A percentile compares a stretch with the other conserved stretches of the same genome.
Evolutionary conservation across 2,329 filamentous ascomycete species (phyloP).

Genomic region (Alternaria incomplexa): DNA sequence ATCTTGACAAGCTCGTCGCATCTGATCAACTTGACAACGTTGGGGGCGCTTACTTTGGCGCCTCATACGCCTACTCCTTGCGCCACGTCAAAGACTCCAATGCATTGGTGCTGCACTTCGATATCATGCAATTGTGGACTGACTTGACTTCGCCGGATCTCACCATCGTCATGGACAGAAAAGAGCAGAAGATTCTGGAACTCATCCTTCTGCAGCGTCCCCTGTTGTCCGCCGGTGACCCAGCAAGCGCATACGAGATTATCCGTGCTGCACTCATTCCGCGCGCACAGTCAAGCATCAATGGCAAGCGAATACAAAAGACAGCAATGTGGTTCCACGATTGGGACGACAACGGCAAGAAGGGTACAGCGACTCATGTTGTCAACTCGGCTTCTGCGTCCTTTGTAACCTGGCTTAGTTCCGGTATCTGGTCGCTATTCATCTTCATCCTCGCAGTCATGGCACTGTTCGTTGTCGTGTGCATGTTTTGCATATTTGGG

Average conservation of each 20-base stretch:
- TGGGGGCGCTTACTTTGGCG: slow-evolving; percentile 33
- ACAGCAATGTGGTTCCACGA: slow-evolving; percentile 34
- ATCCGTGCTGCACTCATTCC: slow-evolving; percentile 24
- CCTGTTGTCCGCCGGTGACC: slow-evolving; percentile 28
- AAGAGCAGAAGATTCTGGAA: slow-evolving; percentile 37
- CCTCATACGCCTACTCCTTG: slow-evolving; percentile 38
- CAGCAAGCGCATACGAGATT: slow-evolving; percentile 29
- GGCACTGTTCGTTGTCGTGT: slow-evolving; percentile 31
- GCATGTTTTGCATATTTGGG: slow-evolving; percentile 34
- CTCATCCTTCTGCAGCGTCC: slow-evolving; percentile 35
- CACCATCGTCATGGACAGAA: slow-evolving; percentile 19
- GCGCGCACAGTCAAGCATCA: background rate
- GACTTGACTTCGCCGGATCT: slow-evolving; percentile 19
- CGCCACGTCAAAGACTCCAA: slow-evolving; percentile 19
- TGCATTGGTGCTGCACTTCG: slow-evolving; percentile 38
- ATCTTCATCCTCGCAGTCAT: slow-evolving; percentile 31
- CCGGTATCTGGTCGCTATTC: slow-evolving; percentile 34
- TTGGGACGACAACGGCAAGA: slow-evolving; percentile 39
- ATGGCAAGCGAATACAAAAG: background rate
- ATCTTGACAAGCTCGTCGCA: slow-evolving; percentile 22
- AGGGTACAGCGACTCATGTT: slow-evolving; percentile 33
- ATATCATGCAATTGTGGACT: slow-evolving; percentile 33
- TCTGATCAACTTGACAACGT: slow-evolving; percentile 29
- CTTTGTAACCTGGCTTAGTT: slow-evolving; percentile 26
- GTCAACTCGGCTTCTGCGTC: slow-evolving; percentile 10